These are phyloP conservation scores for Eimeria maxima DNA, from an alignment of 169 alveolate species.

Conservation along the genomic window DNA sequence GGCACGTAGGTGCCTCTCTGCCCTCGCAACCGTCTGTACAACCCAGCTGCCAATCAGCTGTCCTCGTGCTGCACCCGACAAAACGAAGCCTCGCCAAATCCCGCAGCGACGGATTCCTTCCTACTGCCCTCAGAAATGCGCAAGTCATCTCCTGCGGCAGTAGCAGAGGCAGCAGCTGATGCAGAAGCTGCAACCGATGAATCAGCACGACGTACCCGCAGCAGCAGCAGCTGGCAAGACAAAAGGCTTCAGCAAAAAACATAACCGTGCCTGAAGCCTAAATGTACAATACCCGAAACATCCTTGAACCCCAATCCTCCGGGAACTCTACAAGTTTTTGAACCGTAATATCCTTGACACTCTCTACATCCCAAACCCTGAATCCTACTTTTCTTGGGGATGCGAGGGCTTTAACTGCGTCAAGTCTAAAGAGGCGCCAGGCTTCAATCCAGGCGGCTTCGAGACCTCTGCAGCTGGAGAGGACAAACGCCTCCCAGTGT, in stretches of 20 bases:
- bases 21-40: neutral
- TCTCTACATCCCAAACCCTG: neutral
- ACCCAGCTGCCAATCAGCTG: neutral
- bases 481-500: slow-evolving; percentile 68
- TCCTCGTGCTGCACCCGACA: neutral
- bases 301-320: neutral
- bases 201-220: too few relatives aligned
- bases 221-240: too few relatives aligned
- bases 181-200: too few relatives aligned
- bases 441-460: slow-evolving; percentile 70
- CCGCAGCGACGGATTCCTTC: slow-evolving; percentile 60
- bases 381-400: slow-evolving; percentile 16
- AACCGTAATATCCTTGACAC: too few relatives aligned
- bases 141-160: too few relatives aligned
- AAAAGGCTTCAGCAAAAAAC: neutral
- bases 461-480: slow-evolving; percentile 54
- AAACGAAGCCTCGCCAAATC: slow-evolving; percentile 69
- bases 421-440: slow-evolving; percentile 82
- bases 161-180: too few relatives aligned
- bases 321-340: neutral
- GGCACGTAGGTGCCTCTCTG: neutral
- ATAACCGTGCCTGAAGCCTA: neutral
- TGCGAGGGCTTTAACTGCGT: slow-evolving; percentile 73
- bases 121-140: slow-evolving; percentile 38
- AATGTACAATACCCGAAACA: neutral